These are phyloP conservation scores for Xerocomellus amylosporus DNA, from an alignment of 768 basidiomycete genomes.

Conservation along the genomic window DNA sequence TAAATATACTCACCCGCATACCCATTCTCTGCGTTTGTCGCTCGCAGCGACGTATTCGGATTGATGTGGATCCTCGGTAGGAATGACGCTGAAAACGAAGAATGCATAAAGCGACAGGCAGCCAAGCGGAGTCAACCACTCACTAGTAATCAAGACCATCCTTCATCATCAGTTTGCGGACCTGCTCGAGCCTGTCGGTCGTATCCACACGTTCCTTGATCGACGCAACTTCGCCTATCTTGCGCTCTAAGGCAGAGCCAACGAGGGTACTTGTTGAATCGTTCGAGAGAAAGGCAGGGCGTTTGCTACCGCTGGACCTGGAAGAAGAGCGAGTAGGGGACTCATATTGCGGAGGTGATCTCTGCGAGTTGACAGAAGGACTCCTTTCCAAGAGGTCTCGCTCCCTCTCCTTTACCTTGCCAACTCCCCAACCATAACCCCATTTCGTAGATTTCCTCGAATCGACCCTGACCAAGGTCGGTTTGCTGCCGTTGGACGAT, in stretches of 20 bases:
- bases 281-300: conserved; percentile 46
- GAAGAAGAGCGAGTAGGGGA: conserved; percentile 38
- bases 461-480: conserved; percentile 52
- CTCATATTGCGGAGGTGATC: conserved; percentile 33
- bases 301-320: conserved; percentile 38
- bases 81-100: conserved; percentile 54
- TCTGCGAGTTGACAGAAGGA: conserved; percentile 38
- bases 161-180: conserved; percentile 65
- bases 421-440: conserved; percentile 73
- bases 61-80: conserved; percentile 78
- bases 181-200: conserved; percentile 52
- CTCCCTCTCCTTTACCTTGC: conserved; percentile 51
- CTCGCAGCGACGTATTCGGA: conserved; percentile 77
- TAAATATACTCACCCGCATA: conserved; percentile 59
- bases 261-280: conserved; percentile 73
- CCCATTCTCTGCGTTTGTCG: conserved; percentile 76
- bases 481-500: conserved; percentile 30
- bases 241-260: conserved; percentile 70
- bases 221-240: conserved; percentile 60
- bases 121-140: conserved; percentile 29
- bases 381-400: conserved; percentile 33
- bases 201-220: conserved; percentile 57
- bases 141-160: conserved; percentile 76
- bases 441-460: conserved; percentile 57
- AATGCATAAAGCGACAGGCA: conserved; percentile 6